Base-by-base conservation (phyloP, 805 yeast species). In the Candida verbasci region DNA sequence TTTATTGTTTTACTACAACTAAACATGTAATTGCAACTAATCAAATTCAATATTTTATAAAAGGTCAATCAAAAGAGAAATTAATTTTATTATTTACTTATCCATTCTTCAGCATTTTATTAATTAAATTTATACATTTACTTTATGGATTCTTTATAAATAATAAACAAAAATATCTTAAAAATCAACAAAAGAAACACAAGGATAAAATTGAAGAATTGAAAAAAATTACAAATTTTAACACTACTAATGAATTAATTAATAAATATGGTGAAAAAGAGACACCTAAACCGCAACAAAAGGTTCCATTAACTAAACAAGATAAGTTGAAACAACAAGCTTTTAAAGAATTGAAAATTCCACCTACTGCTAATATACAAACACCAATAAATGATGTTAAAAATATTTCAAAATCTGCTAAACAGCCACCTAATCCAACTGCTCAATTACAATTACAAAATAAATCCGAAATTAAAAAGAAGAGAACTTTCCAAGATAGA, bases 221-320 rank as follows among this genome's bases (percentile, higher is more conserved):
- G 57, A 85, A 85, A 57, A 66, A 72, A 39, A 70, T 76, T 50
- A 84, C 95, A 11, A 82, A 85, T 45, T 91, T 78, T 56, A 74
- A 82, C 48, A 71, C 80, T 10, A 85, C 96, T 1, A 80, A 78
- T 56, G 78, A 82, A n/a, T 67, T 89, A 31, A 61, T 89, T 29
- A 74, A 72, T 35, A 70, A 88, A 49, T 88, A 55, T 34, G 68
- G 50, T 21, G 44, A 44, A 16, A 29, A 32, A 18, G 18, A 20
- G 17, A 18, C 30, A 27, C 36, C 17, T 24, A 30, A 24, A 15
- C 41, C 6, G 17, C 31, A 29, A 9, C 30, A 30, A 28, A 16
- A 22, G n/a, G 25, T 35, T 17, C 9, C 32, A 30, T n/a, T 4
- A 4, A 10, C 6, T 3, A 24, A 10, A n/a, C 8, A 22, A 17